Conservation (phyloP, 257 asterid species). For the Scutellaria minor region DNA sequence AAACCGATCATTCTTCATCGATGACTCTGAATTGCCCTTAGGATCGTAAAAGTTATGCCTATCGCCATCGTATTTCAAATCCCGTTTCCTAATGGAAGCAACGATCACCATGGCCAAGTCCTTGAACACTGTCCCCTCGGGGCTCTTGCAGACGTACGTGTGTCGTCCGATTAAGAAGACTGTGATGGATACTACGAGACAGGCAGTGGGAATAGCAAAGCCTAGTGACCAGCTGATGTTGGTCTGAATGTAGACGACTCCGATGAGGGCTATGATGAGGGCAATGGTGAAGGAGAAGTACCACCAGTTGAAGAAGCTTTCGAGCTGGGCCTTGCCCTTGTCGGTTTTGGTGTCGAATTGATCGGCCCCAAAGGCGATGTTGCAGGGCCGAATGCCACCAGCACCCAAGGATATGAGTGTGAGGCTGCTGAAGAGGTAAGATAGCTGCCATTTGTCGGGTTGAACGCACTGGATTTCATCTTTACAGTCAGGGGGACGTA, state of each 20-base stretch:
- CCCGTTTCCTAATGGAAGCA: constrained; percentile 56
- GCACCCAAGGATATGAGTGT: constrained; percentile 73
- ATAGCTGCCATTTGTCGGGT: constrained; percentile 71
- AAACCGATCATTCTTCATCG: constrained; percentile 34
- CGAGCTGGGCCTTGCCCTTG: constrained; percentile 67
- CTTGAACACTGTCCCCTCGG: constrained; percentile 59
- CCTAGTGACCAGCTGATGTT: constrained; percentile 78
- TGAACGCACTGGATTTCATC: constrained; percentile 39
- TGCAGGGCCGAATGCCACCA: constrained; percentile 82
- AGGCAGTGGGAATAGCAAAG: constrained; percentile 71
- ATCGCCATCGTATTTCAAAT: constrained; percentile 2
- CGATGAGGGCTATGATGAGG: constrained; percentile 68
- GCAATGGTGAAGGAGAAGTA: constrained; percentile 79
- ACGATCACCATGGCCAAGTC: constrained; percentile 62
- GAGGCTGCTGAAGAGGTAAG: constrained; percentile 53
- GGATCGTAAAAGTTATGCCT: constrained; percentile 41
- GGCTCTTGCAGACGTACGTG: constrained; percentile 48
- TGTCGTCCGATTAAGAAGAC: constrained; percentile 65
- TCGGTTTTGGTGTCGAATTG: constrained; percentile 75
- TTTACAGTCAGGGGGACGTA: constrained; percentile 64
- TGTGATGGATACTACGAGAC: constrained; percentile 57
- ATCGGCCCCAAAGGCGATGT: constrained; percentile 92
- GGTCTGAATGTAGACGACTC: constrained; percentile 75
- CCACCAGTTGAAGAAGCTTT: constrained; percentile 94
- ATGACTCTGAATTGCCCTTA: constrained; percentile 23